These are phyloP conservation scores for Exophiala dermatitidis DNA, from an alignment of 2,329 filamentous ascomycete genomes.

Conservation along the genomic window DNA sequence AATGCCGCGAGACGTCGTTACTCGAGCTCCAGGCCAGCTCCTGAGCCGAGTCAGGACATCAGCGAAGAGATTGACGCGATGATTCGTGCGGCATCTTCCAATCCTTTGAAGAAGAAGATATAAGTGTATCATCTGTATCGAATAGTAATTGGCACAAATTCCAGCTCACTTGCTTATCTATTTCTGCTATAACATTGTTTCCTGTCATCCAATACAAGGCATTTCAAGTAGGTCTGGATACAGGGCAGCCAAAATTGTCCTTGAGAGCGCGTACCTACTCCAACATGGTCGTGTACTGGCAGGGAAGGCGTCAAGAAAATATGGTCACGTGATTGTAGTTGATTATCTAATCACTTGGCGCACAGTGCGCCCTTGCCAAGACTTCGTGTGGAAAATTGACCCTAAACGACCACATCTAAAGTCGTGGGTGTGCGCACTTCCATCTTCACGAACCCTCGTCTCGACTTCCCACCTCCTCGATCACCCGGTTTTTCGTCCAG, in stretches of 20 bases:
- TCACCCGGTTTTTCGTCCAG: background rate
- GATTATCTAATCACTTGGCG: constrained; percentile 1
- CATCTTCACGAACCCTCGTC: background rate
- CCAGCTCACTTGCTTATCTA: too few species aligned
- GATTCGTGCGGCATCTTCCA: constrained; percentile 3
- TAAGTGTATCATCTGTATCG: constrained; percentile 16
- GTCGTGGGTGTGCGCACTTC: background rate
- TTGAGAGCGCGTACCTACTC: too few species aligned
- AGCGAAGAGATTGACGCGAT: constrained; percentile 11
- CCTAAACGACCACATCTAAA: constrained; percentile 2
- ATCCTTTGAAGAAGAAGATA: background rate
- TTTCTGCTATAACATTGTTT: too few species aligned
- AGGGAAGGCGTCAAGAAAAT: too few species aligned
- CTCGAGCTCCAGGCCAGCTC: constrained; percentile 1
- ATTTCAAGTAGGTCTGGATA: too few species aligned
- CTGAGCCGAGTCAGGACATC: constrained; percentile 14
- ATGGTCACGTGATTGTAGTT: background rate
- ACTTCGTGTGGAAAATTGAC: constrained; percentile 4
- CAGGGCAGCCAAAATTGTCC: too few species aligned
- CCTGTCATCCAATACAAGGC: too few species aligned
- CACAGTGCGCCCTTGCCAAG: constrained; percentile 8
- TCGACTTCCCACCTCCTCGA: constrained; percentile 2
- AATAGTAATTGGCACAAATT: background rate
- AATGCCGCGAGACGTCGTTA: background rate
- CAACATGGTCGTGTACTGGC: background rate